Evolutionary conservation across 179 eudicot genomes (phyloP), one percentile per base, ranked within the genome.

Genomic region (Beta lomatogona): DNA sequence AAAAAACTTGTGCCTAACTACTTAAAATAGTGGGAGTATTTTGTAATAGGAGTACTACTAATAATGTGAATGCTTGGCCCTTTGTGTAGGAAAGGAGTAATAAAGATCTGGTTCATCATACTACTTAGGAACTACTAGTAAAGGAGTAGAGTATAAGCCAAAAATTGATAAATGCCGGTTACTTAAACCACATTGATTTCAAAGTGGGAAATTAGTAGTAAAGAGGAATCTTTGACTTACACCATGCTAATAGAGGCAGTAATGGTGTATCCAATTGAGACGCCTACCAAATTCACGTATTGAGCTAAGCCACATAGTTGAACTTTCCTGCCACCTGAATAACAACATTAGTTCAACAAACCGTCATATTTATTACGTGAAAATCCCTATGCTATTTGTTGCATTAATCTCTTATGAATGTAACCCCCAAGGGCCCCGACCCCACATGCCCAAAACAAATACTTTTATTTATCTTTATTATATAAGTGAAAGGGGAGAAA

Each of bases 161-260:
- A 76, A 60, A 15, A 10, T 76, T 45, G 71, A 61, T 76, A n/a
- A 76, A 15, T 53, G 46, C 41, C 18, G 14, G 77, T 28, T 57
- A 1, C 22, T 31, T 55, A 4, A 28, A 54, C 44, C 31, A 74
- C 63, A 74, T 16, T 68, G 19, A 15, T 53, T 4, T 13, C 9
- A 52, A 63, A 22, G 7, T 61, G 6, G 44, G 4, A 22, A 16
- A 8, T 31, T 31, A 69, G 18, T 31, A 69, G 18, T 13, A 52
- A 78, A 65, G 25, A 22, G 61, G 69, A 79, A 58, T 36, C 53
- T 54, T 82, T 28, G 67, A 89, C 98, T 93, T 84, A 94, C 98
- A 92, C 97, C 94, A 94, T 89, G 83, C 98, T 94, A 71, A 94
- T 94, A 14, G 98, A 91, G 6, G 97, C 91, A 75, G 97, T 95